These are phyloP conservation scores for Suhomyces anneliseae DNA, from an alignment of 1,139 yeast genomes.

Conservation along the genomic window DNA sequence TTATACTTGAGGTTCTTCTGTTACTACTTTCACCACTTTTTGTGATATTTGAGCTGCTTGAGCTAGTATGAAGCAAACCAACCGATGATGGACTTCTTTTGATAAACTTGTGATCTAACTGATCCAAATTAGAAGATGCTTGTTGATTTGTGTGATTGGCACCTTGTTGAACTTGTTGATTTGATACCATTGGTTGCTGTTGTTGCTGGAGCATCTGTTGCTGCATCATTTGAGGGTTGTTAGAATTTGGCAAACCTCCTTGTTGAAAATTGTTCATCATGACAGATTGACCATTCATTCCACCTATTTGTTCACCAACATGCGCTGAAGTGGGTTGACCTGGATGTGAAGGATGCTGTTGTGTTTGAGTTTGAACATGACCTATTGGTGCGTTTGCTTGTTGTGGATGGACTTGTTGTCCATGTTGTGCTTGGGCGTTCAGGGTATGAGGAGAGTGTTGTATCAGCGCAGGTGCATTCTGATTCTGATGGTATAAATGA, in stretches of 20 bases:
- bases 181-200: neutral
- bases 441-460: neutral
- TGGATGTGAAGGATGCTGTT: neutral
- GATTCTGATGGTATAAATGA: neutral
- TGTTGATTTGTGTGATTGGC: neutral
- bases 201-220: neutral
- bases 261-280: constrained; percentile 4
- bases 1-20: neutral
- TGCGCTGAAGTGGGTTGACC: neutral
- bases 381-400: constrained; percentile 2
- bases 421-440: neutral
- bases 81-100: constrained; percentile 5
- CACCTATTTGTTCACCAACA: neutral
- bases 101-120: constrained; percentile 2
- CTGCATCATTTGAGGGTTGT: neutral
- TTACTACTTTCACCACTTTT: neutral
- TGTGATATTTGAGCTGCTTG: neutral
- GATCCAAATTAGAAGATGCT: neutral
- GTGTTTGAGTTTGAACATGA: neutral
- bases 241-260: neutral
- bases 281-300: constrained; percentile 1
- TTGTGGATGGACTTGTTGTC: constrained; percentile 1
- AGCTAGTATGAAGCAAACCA: neutral
- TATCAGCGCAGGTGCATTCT: neutral
- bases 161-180: neutral